These are phyloP conservation scores for Phaeotremella skinneri DNA, from an alignment of 768 basidiomycete genomes.

Conservation along the genomic window DNA sequence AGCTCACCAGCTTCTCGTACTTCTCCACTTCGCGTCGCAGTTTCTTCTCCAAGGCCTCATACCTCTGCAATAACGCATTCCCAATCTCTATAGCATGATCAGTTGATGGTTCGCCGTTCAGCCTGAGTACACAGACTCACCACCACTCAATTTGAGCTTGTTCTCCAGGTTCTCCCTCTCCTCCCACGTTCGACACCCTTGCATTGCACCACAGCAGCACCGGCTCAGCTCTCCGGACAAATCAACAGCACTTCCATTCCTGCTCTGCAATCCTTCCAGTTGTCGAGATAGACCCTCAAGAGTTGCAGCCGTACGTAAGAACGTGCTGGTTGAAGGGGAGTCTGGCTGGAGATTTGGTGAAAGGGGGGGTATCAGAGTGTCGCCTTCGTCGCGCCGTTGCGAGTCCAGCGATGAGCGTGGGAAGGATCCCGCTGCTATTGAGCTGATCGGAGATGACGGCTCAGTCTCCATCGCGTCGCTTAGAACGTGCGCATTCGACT, in stretches of 20 bases:
- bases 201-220: conserved; percentile 66
- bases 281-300: conserved; percentile 43
- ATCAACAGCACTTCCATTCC: neutral
- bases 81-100: conserved; percentile 75
- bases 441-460: neutral
- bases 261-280: conserved; percentile 21
- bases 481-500: too few relatives aligned
- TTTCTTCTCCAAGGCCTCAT: conserved; percentile 62
- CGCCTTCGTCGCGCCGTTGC: neutral
- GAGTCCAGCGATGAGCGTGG: neutral
- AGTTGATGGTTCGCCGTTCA: conserved; percentile 7
- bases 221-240: neutral
- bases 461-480: neutral
- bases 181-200: conserved; percentile 62
- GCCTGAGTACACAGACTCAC: conserved; percentile 57
- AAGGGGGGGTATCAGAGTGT: neutral
- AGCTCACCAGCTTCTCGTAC: conserved; percentile 39
- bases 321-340: conserved; percentile 34
- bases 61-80: conserved; percentile 77
- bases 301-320: conserved; percentile 41
- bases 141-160: conserved; percentile 77
- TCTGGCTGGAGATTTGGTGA: neutral
- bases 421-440: neutral
- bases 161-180: conserved; percentile 71
- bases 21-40: conserved; percentile 33